phyloP scores from a whole-genome alignment of 2,329 filamentous ascomycete genomes.

The Meredithiella fracta region DNA sequence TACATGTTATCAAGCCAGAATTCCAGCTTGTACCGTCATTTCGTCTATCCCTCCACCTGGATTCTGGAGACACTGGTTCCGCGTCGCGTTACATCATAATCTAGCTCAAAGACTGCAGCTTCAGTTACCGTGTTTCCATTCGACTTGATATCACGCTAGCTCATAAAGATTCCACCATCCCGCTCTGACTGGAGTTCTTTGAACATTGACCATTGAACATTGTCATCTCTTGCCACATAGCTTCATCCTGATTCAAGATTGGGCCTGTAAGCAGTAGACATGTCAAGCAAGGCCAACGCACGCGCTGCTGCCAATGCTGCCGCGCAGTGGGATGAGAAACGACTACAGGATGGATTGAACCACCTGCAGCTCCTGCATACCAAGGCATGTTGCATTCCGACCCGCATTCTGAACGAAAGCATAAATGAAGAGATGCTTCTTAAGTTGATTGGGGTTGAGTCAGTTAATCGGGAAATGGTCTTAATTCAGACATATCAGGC shows the following conservation, averaged over 20 bases:
- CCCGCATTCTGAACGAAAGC: neutral
- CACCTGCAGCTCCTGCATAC: constrained; percentile 13
- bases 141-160: neutral
- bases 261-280: neutral
- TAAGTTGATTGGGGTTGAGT: neutral
- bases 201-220: neutral
- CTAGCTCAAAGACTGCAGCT: neutral
- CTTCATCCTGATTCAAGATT: neutral
- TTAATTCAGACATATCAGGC: neutral
- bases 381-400: constrained; percentile 11
- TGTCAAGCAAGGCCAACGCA: constrained; percentile 13
- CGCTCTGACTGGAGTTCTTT: neutral
- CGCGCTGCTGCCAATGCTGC: constrained; percentile 10
- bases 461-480: neutral
- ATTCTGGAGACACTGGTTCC: neutral
- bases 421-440: neutral
- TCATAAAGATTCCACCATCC: neutral
- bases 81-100: constrained; percentile 1
- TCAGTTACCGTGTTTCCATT: neutral
- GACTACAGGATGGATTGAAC: constrained; percentile 13
- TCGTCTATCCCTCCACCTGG: neutral
- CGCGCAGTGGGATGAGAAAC: constrained; percentile 11
- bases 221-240: neutral
- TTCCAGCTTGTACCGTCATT: neutral
- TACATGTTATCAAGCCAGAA: neutral